Evolutionary conservation across 805 yeast species (phyloP), one percentile per base, ranked within the genome.

Genomic region (Metschnikowia cubensis): DNA sequence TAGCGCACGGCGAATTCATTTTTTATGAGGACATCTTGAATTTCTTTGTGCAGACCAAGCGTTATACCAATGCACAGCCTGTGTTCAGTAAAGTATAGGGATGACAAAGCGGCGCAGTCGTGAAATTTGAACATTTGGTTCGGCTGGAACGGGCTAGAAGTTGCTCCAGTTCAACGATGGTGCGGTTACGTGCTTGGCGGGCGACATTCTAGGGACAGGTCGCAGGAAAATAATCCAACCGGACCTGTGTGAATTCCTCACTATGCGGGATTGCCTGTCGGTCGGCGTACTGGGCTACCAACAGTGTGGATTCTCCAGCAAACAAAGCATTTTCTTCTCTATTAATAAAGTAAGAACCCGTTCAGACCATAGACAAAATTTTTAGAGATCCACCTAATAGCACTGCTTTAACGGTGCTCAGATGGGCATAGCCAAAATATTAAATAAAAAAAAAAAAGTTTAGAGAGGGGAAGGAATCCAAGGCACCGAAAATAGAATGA

Each of bases 1-100:
- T 64, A 29, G 46, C 55, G 36, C 66, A 58, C 15, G 72, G 70
- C 4, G 73, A 69, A 54, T 68, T 66, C 51, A 49, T 70, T 14
- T 70, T 71, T 51, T 59, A 55, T 33, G 60, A 60, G 45, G 67
- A 63, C 40, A 62, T 70, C 15, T 49, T 70, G 8, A 71, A 70
- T 51, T 45, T 60, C 35, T 68, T 59, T 52, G 70, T 68, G 7
- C 44, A 31, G 41, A 49, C 46, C 1, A 48, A 40, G 11, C 48
- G 36, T n/a, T 52, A 31, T 14, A 52, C 40, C 6, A 49, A 45
- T 33, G 52, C 37, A 21, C 37, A 32, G 4, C 45, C 45, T 17
- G 45, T 17, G 35, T 42, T 42, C 31, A 42, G 20, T 20, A 34
- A 42, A 34, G n/a, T 20, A 17, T 14, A 33, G 21, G 18, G 14